Base-by-base conservation (phyloP, 1,139 yeast genomes). In the Casaregolazyma suthepensis region DNA sequence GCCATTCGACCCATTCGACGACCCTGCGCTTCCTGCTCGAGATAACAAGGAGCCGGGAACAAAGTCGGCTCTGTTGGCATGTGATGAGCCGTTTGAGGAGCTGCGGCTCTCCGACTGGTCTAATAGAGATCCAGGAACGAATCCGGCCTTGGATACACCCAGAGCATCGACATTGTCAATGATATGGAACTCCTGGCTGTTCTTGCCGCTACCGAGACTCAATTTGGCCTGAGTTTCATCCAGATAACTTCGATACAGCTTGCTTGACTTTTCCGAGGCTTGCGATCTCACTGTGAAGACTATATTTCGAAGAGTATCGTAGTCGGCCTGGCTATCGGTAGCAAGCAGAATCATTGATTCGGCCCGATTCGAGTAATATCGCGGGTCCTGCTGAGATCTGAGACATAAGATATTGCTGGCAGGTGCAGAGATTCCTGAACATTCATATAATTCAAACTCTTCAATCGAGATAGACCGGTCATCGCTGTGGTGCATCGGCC, bases 251-350 rank as follows among this genome's bases (percentile, higher is more conserved):
- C 49, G 45, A 26, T 38, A 47, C 23, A 31, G 46, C 10, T 54
- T 45, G 5, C 57, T 46, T 26, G 46, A 31, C 40, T 53, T 57
- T 49, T 57, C 63, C 19, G 53, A 55, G 1, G 57, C 52, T 44
- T 57, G 59, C 19, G 64, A 54, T 29, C 71, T 59, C 18, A 67
- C 56, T 7, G 71, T 62, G 55, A 56, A 66, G 17, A 66, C 52
- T 19, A 67, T 64, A 49, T 67, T 68, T 35, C 69, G 56, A 46
- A 68, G 56, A 45, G 56, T 50, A 38, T 63, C 63, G 54, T 60
- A 65, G 46, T 62, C 65, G 46, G 59, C 54, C 15, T 59, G 61
- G 48, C 63, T 58, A 52, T 61, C 65, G 2, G 68, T 59, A 20
- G 67, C 59, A 9, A 52, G n/a, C 17, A 68, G 46, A 43, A 59